Base-by-base conservation (phyloP, 2,329 filamentous ascomycete species). In the Trichothecium roseum region DNA sequence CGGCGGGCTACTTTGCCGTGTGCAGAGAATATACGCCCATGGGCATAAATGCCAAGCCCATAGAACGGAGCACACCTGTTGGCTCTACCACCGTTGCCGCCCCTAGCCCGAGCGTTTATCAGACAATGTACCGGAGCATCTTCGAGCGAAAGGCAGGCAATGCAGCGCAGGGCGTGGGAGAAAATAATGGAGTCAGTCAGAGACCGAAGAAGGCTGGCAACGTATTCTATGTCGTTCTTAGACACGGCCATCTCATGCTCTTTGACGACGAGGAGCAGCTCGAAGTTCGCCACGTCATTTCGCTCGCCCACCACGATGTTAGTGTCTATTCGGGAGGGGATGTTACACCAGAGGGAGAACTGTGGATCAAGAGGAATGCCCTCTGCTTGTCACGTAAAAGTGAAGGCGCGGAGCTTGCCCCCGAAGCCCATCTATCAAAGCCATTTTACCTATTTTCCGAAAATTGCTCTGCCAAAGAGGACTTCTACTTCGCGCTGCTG, bases 401-500 rank as follows among this genome's bases (percentile, higher is more conserved):
- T 24, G 66, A 71, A 22, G 64, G 64, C 18, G 61, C 63, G 18
- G 74, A 80, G 13, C 47, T 68, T 18, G 62, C 68, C 3, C 69
- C 73, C 4, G 75, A 79, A 42, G 63, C 56, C 27, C 66, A 65
- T 24, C 52, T 72, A 3, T 79, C 84, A 6, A 88, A 84, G 46
- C 87, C 91, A 0, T 96, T 95, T 60, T 96, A 80, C 52, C 67
- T 98, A 4, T 98, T 96, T 57, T 93, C 85, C 0, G 87, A 96
- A 45, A 94, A 93, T 50, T 85, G 85, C 54, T 94, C 88, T 0
- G 86, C 91, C 32, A 98, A 98, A 57, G 91, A 98, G 57, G 91
- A 98, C 54, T 96, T 98, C 59, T 98, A 98, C 56, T 89, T 94
- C 58, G 84, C 89, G 10, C 67, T 98, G 46, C 66, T 98, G 28